A percentile compares a stretch with the other conserved stretches of the same genome.
These are phyloP conservation scores for Suillus tomentosus DNA, from an alignment of 768 basidiomycete species.

Conservation along the genomic window DNA sequence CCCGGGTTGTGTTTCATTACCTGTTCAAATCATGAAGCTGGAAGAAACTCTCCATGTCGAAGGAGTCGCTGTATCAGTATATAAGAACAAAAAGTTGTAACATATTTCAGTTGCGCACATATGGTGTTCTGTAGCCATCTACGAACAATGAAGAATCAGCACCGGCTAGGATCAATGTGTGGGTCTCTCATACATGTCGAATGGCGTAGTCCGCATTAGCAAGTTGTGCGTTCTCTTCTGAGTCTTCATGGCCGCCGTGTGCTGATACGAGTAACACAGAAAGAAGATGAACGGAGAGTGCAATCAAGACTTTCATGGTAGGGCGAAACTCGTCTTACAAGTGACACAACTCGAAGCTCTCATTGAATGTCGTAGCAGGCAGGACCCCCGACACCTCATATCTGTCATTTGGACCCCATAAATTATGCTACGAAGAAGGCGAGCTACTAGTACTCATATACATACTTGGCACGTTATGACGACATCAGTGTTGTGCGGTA, in stretches of 20 bases:
- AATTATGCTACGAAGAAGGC: no score
- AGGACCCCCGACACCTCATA: background rate
- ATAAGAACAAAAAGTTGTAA: background rate
- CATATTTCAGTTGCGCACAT: conserved; percentile 48
- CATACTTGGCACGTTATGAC: no score
- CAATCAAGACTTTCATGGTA: conserved; percentile 51
- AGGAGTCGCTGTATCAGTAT: conserved; percentile 62
- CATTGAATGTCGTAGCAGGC: background rate
- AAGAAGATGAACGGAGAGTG: conserved; percentile 44
- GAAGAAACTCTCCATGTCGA: conserved; percentile 89
- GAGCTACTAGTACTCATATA: no score
- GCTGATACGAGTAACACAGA: conserved; percentile 37
- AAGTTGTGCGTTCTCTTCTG: conserved; percentile 60
- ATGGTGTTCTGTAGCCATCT: conserved; percentile 92
- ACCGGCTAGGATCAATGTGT: conserved; percentile 10
- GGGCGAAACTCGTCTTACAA: conserved; percentile 1
- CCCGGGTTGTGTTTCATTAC: conserved; percentile 37
- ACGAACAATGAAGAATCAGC: conserved; percentile 22
- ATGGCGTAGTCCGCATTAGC: conserved; percentile 65
- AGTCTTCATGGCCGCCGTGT: conserved; percentile 66
- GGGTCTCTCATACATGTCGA: conserved; percentile 73
- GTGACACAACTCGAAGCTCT: background rate
- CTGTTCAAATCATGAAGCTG: conserved; percentile 91
- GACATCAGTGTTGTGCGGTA: no score
- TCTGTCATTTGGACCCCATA: background rate